Evolutionary conservation across 1,284 basidiomycete genomes (phyloP), one percentile per base, ranked within the genome.

Genomic region (Calocybe gambosa): DNA sequence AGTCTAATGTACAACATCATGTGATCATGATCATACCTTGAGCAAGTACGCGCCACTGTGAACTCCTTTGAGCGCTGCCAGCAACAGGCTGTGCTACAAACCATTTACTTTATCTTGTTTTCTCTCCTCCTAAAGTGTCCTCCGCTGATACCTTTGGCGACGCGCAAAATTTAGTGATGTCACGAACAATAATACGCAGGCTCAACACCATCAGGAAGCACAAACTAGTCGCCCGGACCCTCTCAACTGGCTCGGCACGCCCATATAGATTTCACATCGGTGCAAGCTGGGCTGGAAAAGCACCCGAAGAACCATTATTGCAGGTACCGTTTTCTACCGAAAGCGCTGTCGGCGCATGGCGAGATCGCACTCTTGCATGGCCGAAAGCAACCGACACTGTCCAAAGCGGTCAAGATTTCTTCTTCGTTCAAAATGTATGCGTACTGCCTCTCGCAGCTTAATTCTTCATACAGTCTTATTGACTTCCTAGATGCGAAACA

Each of bases 231-330:
- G 50, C 49, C 23, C 53, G 54, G 3, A 31, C 31, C 38, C 41
- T 56, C 19, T 54, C 58, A 6, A 43, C 58, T 31, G 43, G 39
- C 21, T 37, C 50, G 1, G 52, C 63, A 9, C 74, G 74, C 18
- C 77, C 82, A 3, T 88, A 83, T 58, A 74, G 67, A 34, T 85
- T 89, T 57, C 77, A 86, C 53, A 71, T 89, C 31, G 86, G 82
- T 41, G 78, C 77, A 15, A 86, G 86, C 59, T 92, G 88, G 78
- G 82, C 83, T 34, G 82, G 83, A 34, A 92, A 92, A 62, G 78
- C 81, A 65, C 69, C 72, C 21, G 62, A 66, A 19, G 51, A 46
- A 47, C 52, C 58, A 56, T 44, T 23, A 23, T 23, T 60, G 51
- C 46, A 73, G 51, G 66, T 74, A 9, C 80, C 84, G 0, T 89